These are phyloP conservation scores for Xylariaceae sp. DNA, from an alignment of 2,329 filamentous ascomycete genomes.

Conservation along the genomic window DNA sequence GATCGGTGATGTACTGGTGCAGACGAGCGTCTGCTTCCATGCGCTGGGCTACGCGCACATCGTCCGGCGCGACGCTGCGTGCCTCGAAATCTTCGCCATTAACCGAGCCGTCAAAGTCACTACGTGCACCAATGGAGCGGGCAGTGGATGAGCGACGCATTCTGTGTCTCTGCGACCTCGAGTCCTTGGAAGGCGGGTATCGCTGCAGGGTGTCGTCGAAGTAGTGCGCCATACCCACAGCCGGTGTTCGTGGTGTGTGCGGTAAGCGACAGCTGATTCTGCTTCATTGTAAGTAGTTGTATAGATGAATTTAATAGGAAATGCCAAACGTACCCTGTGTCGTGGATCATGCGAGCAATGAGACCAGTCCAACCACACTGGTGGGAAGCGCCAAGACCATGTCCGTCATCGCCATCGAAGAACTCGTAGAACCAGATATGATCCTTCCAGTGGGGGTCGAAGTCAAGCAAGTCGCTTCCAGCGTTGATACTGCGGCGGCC, in stretches of 20 bases:
- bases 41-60: constrained; percentile 44
- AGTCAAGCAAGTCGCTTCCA: constrained; percentile 80
- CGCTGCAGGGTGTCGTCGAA: constrained; percentile 84
- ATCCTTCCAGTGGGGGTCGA: constrained; percentile 88
- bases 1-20: constrained; percentile 74
- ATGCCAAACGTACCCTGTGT: constrained; percentile 70
- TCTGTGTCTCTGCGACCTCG: constrained; percentile 41
- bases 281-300: constrained; percentile 37
- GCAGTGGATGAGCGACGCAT: constrained; percentile 75
- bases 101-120: constrained; percentile 61
- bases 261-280: constrained; percentile 86
- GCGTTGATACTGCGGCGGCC: constrained; percentile 85
- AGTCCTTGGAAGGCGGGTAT: constrained; percentile 38
- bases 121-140: constrained; percentile 77
- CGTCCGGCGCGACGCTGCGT: constrained; percentile 45
- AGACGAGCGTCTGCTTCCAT: constrained; percentile 63
- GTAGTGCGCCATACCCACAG: constrained; percentile 80
- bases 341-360: constrained; percentile 95
- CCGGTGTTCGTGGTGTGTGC: constrained; percentile 85
- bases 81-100: constrained; percentile 44
- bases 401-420: constrained; percentile 87
- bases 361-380: constrained; percentile 96
- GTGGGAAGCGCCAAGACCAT: constrained; percentile 85
- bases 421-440: constrained; percentile 96
- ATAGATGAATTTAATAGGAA: neutral